phyloP scores from a whole-genome alignment of 805 yeast genomes.

The Jamesozyma piceae region DNA sequence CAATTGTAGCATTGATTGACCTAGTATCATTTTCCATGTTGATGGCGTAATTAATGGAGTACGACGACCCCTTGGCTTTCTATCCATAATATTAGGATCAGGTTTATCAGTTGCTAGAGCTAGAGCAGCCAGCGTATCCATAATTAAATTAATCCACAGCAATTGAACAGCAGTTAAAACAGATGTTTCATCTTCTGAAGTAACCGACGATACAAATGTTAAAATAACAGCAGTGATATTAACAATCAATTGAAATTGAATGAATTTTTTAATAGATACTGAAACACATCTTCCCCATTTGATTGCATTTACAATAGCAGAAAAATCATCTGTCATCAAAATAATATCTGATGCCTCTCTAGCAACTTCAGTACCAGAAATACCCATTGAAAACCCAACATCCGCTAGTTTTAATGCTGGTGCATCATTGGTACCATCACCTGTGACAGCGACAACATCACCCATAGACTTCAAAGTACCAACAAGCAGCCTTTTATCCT shows the following conservation, averaged over 20 bases:
- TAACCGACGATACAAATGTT: conserved; percentile 90
- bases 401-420: conserved; percentile 95
- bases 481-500: conserved; percentile 83
- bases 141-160: conserved; percentile 92
- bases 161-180: conserved; percentile 96
- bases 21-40: conserved; percentile 97
- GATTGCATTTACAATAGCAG: conserved; percentile 91
- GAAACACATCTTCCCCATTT: conserved; percentile 98
- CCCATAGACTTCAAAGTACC: conserved; percentile 68
- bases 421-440: conserved; percentile 98
- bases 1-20: conserved; percentile 75
- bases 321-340: conserved; percentile 87
- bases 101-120: conserved; percentile 98
- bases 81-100: conserved; percentile 64
- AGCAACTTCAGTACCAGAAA: conserved; percentile 97
- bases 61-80: conserved; percentile 75
- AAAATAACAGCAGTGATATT: conserved; percentile 92
- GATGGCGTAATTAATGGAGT: conserved; percentile 76
- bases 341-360: conserved; percentile 93
- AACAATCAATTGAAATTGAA: conserved; percentile 94
- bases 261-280: conserved; percentile 85
- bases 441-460: conserved; percentile 97
- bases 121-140: conserved; percentile 97
- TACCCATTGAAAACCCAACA: conserved; percentile 98
- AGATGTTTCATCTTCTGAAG: conserved; percentile 65